phyloP scores from a whole-genome alignment of 495 filamentous ascomycete genomes.

The Xylaria scruposa region DNA sequence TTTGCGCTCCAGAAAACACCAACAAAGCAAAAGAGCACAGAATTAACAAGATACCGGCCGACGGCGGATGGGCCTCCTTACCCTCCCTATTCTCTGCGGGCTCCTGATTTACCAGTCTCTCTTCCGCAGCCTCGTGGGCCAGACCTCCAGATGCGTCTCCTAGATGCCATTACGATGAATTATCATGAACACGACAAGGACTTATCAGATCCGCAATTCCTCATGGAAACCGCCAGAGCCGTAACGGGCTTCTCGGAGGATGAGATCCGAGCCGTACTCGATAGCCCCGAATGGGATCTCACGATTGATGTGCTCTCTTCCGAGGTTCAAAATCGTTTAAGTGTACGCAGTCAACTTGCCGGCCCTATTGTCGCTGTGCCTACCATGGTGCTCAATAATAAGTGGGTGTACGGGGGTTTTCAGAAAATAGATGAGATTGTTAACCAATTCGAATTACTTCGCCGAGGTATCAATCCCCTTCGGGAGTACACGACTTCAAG shows the following conservation, averaged over 20 bases:
- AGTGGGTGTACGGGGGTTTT: slow-evolving; percentile 71
- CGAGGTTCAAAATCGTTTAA: slow-evolving; percentile 52
- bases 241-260: slow-evolving; percentile 58
- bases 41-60: slow-evolving; percentile 20
- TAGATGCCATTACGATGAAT: slow-evolving; percentile 68
- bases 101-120: slow-evolving; percentile 5
- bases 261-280: slow-evolving; percentile 66
- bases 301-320: slow-evolving; percentile 36
- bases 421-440: slow-evolving; percentile 59
- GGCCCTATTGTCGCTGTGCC: slow-evolving; percentile 71
- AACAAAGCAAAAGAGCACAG: slow-evolving; percentile 30
- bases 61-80: slow-evolving; percentile 6
- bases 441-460: slow-evolving; percentile 51
- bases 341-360: slow-evolving; percentile 58
- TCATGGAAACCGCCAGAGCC: slow-evolving; percentile 61
- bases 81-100: slow-evolving; percentile 24
- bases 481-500: slow-evolving; percentile 26
- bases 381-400: slow-evolving; percentile 72
- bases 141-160: slow-evolving; percentile 64
- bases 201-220: slow-evolving; percentile 67
- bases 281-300: slow-evolving; percentile 49
- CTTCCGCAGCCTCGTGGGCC: slow-evolving; percentile 34
- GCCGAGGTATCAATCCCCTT: slow-evolving; percentile 20
- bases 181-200: slow-evolving; percentile 80
- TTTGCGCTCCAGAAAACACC: slow-evolving; percentile 64